Evolutionary conservation across 306 rosid species (phyloP), one percentile per base, ranked within the genome.

Genomic region (Ochetophila trinervis): DNA sequence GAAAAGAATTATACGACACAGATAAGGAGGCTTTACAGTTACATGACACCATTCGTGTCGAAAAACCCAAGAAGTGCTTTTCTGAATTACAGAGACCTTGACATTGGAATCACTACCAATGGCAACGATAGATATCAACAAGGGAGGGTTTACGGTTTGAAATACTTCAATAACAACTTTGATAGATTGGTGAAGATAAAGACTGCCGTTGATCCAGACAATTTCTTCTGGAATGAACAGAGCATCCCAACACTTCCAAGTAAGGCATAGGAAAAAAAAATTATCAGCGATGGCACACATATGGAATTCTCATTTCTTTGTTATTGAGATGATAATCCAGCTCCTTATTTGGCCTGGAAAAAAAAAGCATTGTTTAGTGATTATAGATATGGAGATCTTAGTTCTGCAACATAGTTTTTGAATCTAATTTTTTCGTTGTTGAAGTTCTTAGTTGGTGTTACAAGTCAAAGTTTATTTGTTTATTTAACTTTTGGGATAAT

Each of bases 221-320:
- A 78, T 60, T 78, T 73, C 63, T 73, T 78, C 47, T 56, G 63
- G 69, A 70, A 60, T 52, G 76, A 69, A 27, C 83, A 78, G 53
- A 78, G 83, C 68, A 74, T 78, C 32, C 79, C 83, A 14, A 30
- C 65, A 20, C 35, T 1, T 50, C 32, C 62, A 37, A 53, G 54
- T 57, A 61, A 71, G 69, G 68, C 62, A n/a, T 62, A 53, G 53
- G n/a, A 9, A 15, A 19, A 12, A 30, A 48, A 13, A 23, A 45
- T 63, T 63, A 37, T 44, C 27, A 36, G 62, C 34, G 42, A 57
- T 42, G 12, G 14, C 35, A 32, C 30, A 16, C 49, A 34, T 14
- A 19, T 44, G 53, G 42, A 12, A 18, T 61, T 59, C 16, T 60
- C 5, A 60, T 60, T 37, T n/a, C 5, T 60, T 37, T 14, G 35